A percentile compares a stretch with the other conserved stretches of the same genome.
These are phyloP conservation scores for Penstemon eatonii DNA, from an alignment of 257 asterid genomes.

Conservation along the genomic window DNA sequence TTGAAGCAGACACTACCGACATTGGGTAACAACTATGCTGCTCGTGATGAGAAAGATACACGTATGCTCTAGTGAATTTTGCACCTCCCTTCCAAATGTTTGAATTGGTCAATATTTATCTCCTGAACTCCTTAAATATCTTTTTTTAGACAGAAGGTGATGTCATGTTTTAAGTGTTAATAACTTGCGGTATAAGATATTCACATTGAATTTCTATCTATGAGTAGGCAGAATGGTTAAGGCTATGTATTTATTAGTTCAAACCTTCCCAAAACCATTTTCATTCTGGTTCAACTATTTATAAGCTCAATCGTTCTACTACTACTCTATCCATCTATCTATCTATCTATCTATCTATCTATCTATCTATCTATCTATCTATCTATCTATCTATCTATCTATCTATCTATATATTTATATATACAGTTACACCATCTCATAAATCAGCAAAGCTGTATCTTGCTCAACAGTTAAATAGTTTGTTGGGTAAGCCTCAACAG, in stretches of 20 bases:
- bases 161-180: not conserved
- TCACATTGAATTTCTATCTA: not conserved
- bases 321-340: not conserved
- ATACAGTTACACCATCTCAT: not conserved
- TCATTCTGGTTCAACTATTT: not conserved
- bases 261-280: not conserved
- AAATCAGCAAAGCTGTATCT: not conserved
- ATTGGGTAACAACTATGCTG: constrained; percentile 85
- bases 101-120: constrained; percentile 8
- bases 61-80: constrained; percentile 45
- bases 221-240: not conserved
- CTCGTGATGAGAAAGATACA: constrained; percentile 65
- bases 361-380: too few relatives aligned
- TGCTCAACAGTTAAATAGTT: not conserved
- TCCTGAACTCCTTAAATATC: constrained; percentile 2
- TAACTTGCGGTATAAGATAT: not conserved
- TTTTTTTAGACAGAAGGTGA: not conserved
- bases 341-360: too few relatives aligned
- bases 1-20: constrained; percentile 64
- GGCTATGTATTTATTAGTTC: too few relatives aligned
- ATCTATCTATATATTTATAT: too few relatives aligned
- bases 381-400: too few relatives aligned
- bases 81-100: constrained; percentile 15
- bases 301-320: not conserved
- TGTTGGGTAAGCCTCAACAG: constrained; percentile 1